Percentiles rank a stretch among this genome's conserved stretches.
phyloP scores from a whole-genome alignment of 2,329 filamentous ascomycete species.

The Dichotomopilus funicola region DNA sequence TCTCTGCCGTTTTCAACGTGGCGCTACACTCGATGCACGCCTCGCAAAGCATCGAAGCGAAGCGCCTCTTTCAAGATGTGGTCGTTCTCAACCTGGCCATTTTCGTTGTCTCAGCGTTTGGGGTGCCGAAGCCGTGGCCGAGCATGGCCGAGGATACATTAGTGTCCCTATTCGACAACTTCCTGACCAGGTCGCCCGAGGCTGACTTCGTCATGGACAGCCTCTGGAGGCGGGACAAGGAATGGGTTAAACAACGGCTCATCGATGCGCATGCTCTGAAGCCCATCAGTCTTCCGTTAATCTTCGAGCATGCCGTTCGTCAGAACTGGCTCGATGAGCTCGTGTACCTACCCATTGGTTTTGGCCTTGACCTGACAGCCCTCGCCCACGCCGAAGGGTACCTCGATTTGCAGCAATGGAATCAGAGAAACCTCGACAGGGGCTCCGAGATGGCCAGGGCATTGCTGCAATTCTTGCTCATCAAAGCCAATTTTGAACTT shows the following conservation, averaged over 20 bases:
- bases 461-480: slow-evolving; percentile 72
- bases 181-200: slow-evolving; percentile 71
- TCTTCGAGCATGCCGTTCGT: slow-evolving; percentile 73
- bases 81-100: slow-evolving; percentile 69
- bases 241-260: slow-evolving; percentile 77
- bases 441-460: slow-evolving; percentile 62
- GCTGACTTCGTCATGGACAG: slow-evolving; percentile 87
- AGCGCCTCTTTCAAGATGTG: slow-evolving; percentile 59
- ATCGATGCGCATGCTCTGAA: slow-evolving; percentile 68
- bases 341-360: slow-evolving; percentile 70
- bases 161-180: slow-evolving; percentile 73
- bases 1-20: slow-evolving; percentile 61
- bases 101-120: slow-evolving; percentile 71
- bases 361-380: slow-evolving; percentile 81
- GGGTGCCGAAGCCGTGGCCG: slow-evolving; percentile 71
- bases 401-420: slow-evolving; percentile 78
- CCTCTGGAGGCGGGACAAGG: slow-evolving; percentile 82
- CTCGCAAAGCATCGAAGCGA: slow-evolving; percentile 57
- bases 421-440: slow-evolving; percentile 61
- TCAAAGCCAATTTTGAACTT: slow-evolving; percentile 78
- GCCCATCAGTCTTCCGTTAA: slow-evolving; percentile 58
- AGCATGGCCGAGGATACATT: slow-evolving; percentile 67
- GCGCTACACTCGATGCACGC: slow-evolving; percentile 55
- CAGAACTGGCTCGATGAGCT: slow-evolving; percentile 81
- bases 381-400: slow-evolving; percentile 73